Base-by-base conservation (phyloP, 768 basidiomycete genomes). In the Rhodotorula sphaerocarpa region DNA sequence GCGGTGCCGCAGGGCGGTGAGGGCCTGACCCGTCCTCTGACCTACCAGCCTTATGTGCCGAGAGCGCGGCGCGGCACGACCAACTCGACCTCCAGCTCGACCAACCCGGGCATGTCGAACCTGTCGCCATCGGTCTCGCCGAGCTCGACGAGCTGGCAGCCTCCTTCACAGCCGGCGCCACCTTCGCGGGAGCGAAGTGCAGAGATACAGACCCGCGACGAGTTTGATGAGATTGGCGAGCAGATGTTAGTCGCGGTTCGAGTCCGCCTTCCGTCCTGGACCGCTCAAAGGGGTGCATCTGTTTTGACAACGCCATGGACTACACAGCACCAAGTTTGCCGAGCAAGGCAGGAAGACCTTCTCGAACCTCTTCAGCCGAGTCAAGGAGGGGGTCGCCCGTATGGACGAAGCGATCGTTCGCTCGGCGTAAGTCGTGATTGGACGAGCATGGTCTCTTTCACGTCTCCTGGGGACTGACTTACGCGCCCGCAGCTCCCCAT, bases 61-160 rank as follows among this genome's bases (percentile, higher is more conserved):
- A 65, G 50, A 20, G 25, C 53, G 3, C 54, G 52, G 36, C 36
- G 36, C 30, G 30, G 63, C 7, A 45, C 50, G 2, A 23, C 27
- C 2, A 28, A 50, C 28, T 16, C 27, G n/a, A n/a, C n/a, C n/a
- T n/a, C n/a, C 30, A 25, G 63, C 7, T 36, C 50, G 2, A 23
- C 27, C 2, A 28, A 50, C 28, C 6, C 27, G 36, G 36, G 36
- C 36, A 39, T 39, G 36, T 39, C 36, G 36, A 16, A 9, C 16
- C 36, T 39, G 9, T 39, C 36, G 36, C 36, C 36, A 10, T 10
- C 36, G 9, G 34, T 34, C 15, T 44, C 47, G 23, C 57, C 57
- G 15, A 52, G 34, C 27, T 12, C 27, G 18, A 47, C 54, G 14
- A 90, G 73, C 81, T 90, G 12, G 82, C 82, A 66, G 80, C 86